phyloP scores from a whole-genome alignment of 805 yeast species.

The Kluyveromyces lactis region DNA sequence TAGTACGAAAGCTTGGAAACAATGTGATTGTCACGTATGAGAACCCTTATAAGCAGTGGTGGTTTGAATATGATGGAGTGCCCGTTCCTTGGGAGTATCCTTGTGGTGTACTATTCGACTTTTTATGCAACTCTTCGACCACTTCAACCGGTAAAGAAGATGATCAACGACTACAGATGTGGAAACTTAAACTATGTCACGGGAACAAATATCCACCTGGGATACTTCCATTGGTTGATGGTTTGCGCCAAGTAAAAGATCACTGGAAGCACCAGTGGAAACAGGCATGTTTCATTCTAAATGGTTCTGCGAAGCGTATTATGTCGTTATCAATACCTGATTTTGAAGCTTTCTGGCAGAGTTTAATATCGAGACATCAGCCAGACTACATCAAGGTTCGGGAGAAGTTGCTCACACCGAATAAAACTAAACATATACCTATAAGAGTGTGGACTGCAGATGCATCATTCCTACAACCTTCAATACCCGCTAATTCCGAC shows the following conservation, averaged over 20 bases:
- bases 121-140: slow-evolving; percentile 27
- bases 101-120: slow-evolving; percentile 58
- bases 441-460: slow-evolving; percentile 13
- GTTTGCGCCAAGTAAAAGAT: slow-evolving; percentile 27
- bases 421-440: slow-evolving; percentile 1
- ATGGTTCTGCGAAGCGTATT: slow-evolving; percentile 73
- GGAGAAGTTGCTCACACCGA: slow-evolving; percentile 13
- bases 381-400: slow-evolving; percentile 16
- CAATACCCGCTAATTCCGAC: slow-evolving; percentile 18
- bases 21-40: slow-evolving; percentile 13
- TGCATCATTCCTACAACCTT: slow-evolving; percentile 15
- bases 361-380: slow-evolving; percentile 31
- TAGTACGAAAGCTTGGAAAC: slow-evolving; percentile 33
- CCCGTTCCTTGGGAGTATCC: slow-evolving; percentile 78
- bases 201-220: slow-evolving; percentile 36
- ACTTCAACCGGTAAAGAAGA: neutral
- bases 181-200: slow-evolving; percentile 40
- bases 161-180: slow-evolving; percentile 23
- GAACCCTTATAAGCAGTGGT: slow-evolving; percentile 31
- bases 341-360: slow-evolving; percentile 48
- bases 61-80: slow-evolving; percentile 60
- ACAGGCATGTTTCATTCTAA: slow-evolving; percentile 67
- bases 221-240: slow-evolving; percentile 36
- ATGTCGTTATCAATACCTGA: slow-evolving; percentile 65
- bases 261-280: slow-evolving; percentile 74